Percentiles rank a stretch among this genome's conserved stretches.
Conservation (phyloP, 2,329 filamentous ascomycete genomes). For the Phyllachora maydis region DNA sequence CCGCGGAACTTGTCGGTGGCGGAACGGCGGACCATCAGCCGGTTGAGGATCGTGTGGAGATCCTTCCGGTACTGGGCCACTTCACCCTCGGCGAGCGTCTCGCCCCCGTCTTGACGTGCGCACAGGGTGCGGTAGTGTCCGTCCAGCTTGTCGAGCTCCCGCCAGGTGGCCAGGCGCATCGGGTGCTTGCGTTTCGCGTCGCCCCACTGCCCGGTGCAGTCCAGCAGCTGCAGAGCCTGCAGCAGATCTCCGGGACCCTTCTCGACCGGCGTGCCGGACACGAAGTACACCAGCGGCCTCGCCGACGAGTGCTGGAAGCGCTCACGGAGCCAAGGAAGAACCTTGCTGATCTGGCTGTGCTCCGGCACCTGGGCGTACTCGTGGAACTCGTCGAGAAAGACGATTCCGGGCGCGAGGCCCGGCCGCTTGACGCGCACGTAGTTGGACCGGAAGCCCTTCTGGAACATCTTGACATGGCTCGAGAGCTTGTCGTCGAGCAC, state of each 20-base stretch:
- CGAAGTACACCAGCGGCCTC: slow-evolving; percentile 5
- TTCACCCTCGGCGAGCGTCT: not conserved
- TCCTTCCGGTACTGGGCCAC: slow-evolving; percentile 3
- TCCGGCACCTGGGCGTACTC: slow-evolving; percentile 4
- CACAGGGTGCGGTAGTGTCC: slow-evolving; percentile 2
- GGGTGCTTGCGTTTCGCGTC: slow-evolving; percentile 3
- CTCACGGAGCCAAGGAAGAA: slow-evolving; percentile 4
- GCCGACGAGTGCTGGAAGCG: slow-evolving; percentile 3
- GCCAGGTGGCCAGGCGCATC: slow-evolving; percentile 2
- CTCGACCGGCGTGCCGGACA: slow-evolving; percentile 7
- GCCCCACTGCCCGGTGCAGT: too few relatives aligned
- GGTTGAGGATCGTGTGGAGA: slow-evolving; percentile 3
- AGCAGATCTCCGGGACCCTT: too few relatives aligned
- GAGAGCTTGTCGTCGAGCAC: slow-evolving; percentile 2
- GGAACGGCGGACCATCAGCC: slow-evolving; percentile 5
- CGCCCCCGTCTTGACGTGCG: slow-evolving; percentile 1
- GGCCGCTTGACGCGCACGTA: slow-evolving; percentile 2
- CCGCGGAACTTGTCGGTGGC: slow-evolving; percentile 6
- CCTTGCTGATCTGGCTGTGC: slow-evolving; percentile 1
- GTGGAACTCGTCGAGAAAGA: slow-evolving; percentile 8
- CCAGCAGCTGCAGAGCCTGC: too few relatives aligned
- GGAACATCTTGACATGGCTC: slow-evolving; percentile 1
- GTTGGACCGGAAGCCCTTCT: too few relatives aligned
- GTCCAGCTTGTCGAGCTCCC: slow-evolving; percentile 2
- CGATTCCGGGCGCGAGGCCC: slow-evolving; percentile 4